Percentiles rank a stretch among this genome's conserved stretches.
phyloP scores from a whole-genome alignment of 176 grass and related monocot species.

The Panicum miliaceum region DNA sequence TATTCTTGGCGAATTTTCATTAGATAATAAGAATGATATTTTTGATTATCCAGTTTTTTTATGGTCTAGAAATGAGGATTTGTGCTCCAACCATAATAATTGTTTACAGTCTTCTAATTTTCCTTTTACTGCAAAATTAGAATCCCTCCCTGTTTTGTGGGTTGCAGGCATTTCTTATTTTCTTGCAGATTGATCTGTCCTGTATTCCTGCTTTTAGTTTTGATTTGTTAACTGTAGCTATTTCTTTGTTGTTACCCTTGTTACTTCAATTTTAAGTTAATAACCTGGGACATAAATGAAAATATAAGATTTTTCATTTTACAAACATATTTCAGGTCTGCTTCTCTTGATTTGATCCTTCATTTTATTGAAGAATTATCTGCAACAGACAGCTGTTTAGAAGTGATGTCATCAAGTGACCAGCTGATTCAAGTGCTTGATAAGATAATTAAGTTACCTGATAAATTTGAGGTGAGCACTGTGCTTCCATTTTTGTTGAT shows the following conservation, averaged over 20 bases:
- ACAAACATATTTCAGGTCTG: conserved; percentile 55
- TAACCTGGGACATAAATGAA: conserved; percentile 4
- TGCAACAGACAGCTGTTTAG: conserved; percentile 61
- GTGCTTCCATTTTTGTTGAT: conserved; percentile 26
- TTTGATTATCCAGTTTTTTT: conserved; percentile 10
- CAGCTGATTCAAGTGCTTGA: conserved; percentile 63
- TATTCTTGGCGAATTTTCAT: background rate
- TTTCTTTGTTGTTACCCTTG: background rate
- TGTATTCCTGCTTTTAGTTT: conserved; percentile 13
- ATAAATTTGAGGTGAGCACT: conserved; percentile 89
- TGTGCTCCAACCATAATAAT: background rate
- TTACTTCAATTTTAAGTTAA: conserved; percentile 23
- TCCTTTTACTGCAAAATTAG: conserved; percentile 22
- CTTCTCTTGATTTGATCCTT: conserved; percentile 70
- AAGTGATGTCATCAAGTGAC: conserved; percentile 62
- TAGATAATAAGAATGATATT: background rate
- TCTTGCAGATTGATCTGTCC: conserved; percentile 25
- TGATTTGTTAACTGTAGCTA: conserved; percentile 4
- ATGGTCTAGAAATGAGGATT: conserved; percentile 12
- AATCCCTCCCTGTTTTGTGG: conserved; percentile 24
- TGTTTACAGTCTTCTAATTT: conserved; percentile 11
- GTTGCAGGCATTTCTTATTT: conserved; percentile 37
- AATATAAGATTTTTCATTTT: conserved; percentile 15
- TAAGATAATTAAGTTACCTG: conserved; percentile 72
- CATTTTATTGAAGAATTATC: conserved; percentile 81